Percentiles rank a stretch among this genome's conserved stretches.
phyloP scores from a whole-genome alignment of 345 rosid species.

The Corchorus capsularis region DNA sequence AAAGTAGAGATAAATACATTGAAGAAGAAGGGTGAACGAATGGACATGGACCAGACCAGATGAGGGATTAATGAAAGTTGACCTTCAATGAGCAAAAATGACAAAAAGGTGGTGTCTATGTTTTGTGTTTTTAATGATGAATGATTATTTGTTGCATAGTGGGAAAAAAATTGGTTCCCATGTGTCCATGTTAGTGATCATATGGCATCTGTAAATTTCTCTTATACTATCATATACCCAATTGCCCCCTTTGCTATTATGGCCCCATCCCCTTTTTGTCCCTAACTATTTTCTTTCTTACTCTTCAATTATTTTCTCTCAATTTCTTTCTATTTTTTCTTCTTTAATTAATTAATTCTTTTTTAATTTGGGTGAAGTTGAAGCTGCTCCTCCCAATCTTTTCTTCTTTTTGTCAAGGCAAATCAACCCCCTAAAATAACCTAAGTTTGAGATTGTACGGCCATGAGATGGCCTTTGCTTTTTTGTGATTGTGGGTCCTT shows the following conservation, averaged over 20 bases:
- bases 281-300: slow-evolving; percentile 15
- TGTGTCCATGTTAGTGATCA: slow-evolving; percentile 39
- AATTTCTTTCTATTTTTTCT: background rate
- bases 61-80: slow-evolving; percentile 21
- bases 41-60: background rate
- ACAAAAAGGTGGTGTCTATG: slow-evolving; percentile 18
- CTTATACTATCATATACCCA: background rate
- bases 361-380: background rate
- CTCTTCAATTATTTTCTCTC: background rate
- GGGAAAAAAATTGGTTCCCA: slow-evolving; percentile 33
- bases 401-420: slow-evolving; percentile 23
- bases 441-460: slow-evolving; percentile 36
- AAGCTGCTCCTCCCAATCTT: background rate
- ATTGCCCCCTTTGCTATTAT: slow-evolving; percentile 18
- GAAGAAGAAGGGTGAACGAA: background rate
- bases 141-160: slow-evolving; percentile 29
- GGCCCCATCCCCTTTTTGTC: slow-evolving; percentile 37
- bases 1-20: slow-evolving; percentile 19
- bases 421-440: slow-evolving; percentile 10
- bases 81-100: slow-evolving; percentile 20
- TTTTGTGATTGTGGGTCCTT: background rate
- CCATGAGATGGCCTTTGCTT: slow-evolving; percentile 9
- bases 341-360: background rate
- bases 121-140: slow-evolving; percentile 22
- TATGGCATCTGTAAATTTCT: slow-evolving; percentile 14